Evolutionary conservation across 2,329 filamentous ascomycete genomes (phyloP).

Genomic region (Epichloe uncinata): DNA sequence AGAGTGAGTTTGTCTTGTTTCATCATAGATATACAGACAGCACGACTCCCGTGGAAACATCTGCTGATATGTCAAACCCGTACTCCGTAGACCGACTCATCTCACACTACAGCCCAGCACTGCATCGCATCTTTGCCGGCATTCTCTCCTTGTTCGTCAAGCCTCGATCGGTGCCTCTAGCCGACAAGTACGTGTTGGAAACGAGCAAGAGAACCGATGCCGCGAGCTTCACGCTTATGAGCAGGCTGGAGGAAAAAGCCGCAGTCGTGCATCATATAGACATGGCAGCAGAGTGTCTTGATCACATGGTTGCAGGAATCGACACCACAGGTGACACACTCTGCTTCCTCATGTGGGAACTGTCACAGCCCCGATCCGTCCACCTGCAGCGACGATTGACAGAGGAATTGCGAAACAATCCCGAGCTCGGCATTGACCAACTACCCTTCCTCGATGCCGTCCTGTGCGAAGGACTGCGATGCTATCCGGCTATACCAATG

Average conservation of each 20-base stretch:
- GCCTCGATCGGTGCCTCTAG: slow-evolving; percentile 43
- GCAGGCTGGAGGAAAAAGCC: slow-evolving; percentile 41
- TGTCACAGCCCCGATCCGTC: slow-evolving; percentile 45
- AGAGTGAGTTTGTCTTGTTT: slow-evolving; percentile 30
- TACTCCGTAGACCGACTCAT: slow-evolving; percentile 39
- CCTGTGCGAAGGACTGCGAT: slow-evolving; percentile 47
- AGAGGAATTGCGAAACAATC: slow-evolving; percentile 34
- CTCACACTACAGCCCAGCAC: slow-evolving; percentile 39
- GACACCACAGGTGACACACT: slow-evolving; percentile 58
- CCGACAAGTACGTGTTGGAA: slow-evolving; percentile 44
- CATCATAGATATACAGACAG: background rate
- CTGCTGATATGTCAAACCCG: background rate
- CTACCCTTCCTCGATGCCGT: slow-evolving; percentile 50
- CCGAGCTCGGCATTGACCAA: slow-evolving; percentile 29
- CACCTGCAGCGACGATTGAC: slow-evolving; percentile 38
- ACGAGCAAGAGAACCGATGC: slow-evolving; percentile 32
- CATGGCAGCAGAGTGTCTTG: slow-evolving; percentile 54
- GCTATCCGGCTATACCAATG: slow-evolving; percentile 53
- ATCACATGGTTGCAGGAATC: slow-evolving; percentile 60
- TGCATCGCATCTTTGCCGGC: slow-evolving; percentile 34
- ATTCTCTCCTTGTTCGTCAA: slow-evolving; percentile 35
- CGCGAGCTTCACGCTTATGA: slow-evolving; percentile 43
- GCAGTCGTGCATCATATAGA: slow-evolving; percentile 35
- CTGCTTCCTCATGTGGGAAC: slow-evolving; percentile 58
- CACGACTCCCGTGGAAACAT: background rate